Evolutionary conservation across 1,284 basidiomycete genomes (phyloP).

Genomic region (Heterobasidion irregulare): DNA sequence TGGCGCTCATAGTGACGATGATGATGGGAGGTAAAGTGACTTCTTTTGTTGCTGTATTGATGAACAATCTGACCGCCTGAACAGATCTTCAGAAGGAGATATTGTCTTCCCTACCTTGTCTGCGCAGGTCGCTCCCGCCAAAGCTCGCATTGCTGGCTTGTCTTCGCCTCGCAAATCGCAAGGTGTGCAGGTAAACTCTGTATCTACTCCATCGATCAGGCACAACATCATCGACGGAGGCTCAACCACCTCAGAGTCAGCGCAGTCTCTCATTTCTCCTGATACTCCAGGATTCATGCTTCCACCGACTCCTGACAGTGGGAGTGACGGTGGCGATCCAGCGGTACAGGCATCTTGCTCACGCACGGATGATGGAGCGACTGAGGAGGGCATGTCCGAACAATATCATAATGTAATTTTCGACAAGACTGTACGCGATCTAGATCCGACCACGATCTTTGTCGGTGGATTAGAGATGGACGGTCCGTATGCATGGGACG

Average conservation of each 20-base stretch:
- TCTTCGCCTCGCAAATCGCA: background rate
- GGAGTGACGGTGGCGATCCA: background rate
- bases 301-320: background rate
- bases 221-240: background rate
- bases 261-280: background rate
- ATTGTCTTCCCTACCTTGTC: background rate
- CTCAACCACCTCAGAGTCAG: background rate
- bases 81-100: background rate
- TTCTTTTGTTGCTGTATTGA: background rate
- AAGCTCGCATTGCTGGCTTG: background rate
- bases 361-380: background rate
- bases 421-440: conserved; percentile 20
- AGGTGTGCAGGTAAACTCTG: background rate
- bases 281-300: background rate
- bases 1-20: background rate
- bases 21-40: background rate
- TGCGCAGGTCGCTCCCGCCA: background rate
- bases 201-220: background rate
- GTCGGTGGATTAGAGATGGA: conserved; percentile 65
- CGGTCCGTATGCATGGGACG: conserved; percentile 58
- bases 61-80: background rate
- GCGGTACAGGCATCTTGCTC: background rate
- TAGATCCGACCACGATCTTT: conserved; percentile 64
- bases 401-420: background rate
- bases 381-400: background rate